phyloP scores from a whole-genome alignment of 139 green algal genomes.

The Ettlia oleoabundans region DNA sequence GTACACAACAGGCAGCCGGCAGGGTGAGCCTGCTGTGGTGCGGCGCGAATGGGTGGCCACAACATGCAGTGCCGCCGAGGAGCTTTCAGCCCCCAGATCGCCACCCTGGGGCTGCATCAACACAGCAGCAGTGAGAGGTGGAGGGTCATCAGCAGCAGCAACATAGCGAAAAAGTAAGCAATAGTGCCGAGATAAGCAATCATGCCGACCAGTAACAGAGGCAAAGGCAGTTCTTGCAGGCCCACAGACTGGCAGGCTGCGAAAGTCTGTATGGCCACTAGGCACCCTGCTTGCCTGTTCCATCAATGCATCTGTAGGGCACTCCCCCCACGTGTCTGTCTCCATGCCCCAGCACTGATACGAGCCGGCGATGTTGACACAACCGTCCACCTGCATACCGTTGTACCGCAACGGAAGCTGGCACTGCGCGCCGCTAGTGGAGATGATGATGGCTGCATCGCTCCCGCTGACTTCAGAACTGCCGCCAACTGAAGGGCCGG shows the following conservation, averaged over 20 bases:
- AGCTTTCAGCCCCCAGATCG: neutral
- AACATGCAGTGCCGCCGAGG: neutral
- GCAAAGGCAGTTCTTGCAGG: no score
- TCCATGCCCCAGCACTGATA: slow-evolving; percentile 32
- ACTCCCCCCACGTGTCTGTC: neutral
- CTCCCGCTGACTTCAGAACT: neutral
- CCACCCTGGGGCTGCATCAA: neutral
- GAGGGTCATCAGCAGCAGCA: neutral
- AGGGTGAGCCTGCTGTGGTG: neutral
- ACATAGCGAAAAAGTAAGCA: neutral
- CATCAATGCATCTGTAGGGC: neutral
- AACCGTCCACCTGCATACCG: neutral
- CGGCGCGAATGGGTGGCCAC: neutral
- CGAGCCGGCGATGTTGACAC: neutral
- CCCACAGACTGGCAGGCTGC: no score
- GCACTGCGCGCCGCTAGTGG: slow-evolving; percentile 7
- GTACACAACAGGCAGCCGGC: slow-evolving; percentile 19
- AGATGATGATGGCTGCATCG: neutral
- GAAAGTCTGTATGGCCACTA: no score
- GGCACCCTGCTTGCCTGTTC: neutral
- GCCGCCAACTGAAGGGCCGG: no score
- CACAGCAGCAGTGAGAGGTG: neutral
- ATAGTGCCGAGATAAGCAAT: no score
- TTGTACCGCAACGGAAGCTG: slow-evolving; percentile 35
- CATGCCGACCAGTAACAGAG: no score